phyloP scores from a whole-genome alignment of 768 basidiomycete genomes.

The Terana coerulea region DNA sequence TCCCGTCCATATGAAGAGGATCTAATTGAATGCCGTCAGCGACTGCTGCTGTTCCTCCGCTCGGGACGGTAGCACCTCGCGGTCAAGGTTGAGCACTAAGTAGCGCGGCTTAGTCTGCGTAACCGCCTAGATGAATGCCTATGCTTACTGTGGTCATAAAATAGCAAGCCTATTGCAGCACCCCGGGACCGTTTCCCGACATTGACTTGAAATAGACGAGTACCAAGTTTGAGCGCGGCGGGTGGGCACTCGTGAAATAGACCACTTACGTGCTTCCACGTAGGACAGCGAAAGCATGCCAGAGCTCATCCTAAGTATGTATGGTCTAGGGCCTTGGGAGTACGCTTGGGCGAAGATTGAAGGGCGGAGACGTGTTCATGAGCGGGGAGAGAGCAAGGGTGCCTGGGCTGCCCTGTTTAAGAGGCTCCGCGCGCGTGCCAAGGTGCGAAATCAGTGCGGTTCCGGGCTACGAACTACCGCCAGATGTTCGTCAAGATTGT shows the following conservation, averaged over 20 bases:
- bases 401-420: too few species aligned
- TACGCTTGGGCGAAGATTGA: too few species aligned
- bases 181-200: conserved; percentile 11
- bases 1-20: conserved; percentile 10
- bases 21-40: not conserved
- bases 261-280: not conserved
- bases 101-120: not conserved
- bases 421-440: too few species aligned
- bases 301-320: too few species aligned
- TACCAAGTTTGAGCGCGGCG: not conserved
- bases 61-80: conserved; percentile 1
- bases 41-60: too few species aligned
- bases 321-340: too few species aligned
- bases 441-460: too few species aligned
- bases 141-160: conserved; percentile 15
- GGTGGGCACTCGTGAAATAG: not conserved
- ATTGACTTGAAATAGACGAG: not conserved
- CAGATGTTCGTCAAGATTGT: too few species aligned
- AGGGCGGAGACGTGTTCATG: too few species aligned
- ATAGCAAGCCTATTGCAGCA: conserved; percentile 12
- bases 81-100: conserved; percentile 13
- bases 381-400: too few species aligned
- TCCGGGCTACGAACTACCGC: too few species aligned
- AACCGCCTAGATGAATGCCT: not conserved
- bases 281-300: not conserved